phyloP scores from a whole-genome alignment of 2,329 filamentous ascomycete species.

The Colletotrichum lindemuthianum region DNA sequence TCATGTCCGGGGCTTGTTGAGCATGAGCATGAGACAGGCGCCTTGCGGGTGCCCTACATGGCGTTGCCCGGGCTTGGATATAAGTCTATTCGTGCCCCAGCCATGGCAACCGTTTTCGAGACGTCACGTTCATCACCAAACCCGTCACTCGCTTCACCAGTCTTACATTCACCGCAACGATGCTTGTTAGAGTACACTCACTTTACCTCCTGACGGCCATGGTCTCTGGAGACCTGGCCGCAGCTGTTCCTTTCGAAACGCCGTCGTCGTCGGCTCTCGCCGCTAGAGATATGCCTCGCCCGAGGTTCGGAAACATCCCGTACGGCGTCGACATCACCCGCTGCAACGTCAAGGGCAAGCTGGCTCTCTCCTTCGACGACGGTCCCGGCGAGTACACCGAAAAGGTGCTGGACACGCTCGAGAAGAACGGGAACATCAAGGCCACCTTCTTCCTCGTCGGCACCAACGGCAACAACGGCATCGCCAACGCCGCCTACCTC shows the following conservation, averaged over 20 bases:
- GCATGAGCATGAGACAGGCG: neutral
- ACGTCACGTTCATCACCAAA: neutral
- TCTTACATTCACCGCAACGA: constrained; percentile 18
- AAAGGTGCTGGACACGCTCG: constrained; percentile 48
- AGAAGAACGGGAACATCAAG: constrained; percentile 42
- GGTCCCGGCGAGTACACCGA: constrained; percentile 48
- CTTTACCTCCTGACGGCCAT: constrained; percentile 30
- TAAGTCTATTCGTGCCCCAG: constrained; percentile 18
- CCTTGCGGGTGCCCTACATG: neutral
- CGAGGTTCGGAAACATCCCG: constrained; percentile 43
- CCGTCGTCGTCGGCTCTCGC: constrained; percentile 15
- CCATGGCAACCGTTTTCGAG: neutral
- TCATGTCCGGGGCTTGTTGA: constrained; percentile 20
- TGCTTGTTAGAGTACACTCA: constrained; percentile 36
- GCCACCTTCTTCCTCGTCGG: constrained; percentile 51
- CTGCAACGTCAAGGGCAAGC: constrained; percentile 44
- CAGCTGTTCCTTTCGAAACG: constrained; percentile 24
- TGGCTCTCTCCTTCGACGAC: constrained; percentile 53
- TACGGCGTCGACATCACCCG: constrained; percentile 47
- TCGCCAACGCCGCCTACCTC: constrained; percentile 48
- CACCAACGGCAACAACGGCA: constrained; percentile 46
- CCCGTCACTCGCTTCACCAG: constrained; percentile 17
- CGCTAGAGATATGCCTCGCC: constrained; percentile 38
- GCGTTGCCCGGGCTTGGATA: constrained; percentile 13
- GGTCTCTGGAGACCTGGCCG: constrained; percentile 17